Evolutionary conservation across 108 stramenopile genomes (phyloP).

Genomic region (Skeletonema marinoi): DNA sequence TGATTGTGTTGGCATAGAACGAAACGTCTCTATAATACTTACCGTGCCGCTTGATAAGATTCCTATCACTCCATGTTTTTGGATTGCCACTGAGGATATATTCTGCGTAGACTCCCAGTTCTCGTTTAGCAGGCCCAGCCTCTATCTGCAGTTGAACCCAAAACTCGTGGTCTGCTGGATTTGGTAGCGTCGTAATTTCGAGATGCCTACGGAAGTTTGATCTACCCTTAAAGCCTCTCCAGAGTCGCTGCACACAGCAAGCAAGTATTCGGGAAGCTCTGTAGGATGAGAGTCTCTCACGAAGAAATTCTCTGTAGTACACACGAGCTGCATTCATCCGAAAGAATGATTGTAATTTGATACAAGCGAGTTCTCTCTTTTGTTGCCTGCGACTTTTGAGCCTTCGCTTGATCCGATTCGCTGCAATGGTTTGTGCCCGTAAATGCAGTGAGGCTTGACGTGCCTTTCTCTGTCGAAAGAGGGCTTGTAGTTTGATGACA

Average conservation of each 20-base stretch:
- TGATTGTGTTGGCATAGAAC: constrained; percentile 48
- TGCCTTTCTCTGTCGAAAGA: constrained; percentile 32
- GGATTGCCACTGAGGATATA: constrained; percentile 35
- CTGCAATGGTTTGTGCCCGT: constrained; percentile 19
- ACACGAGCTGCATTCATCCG: constrained; percentile 14
- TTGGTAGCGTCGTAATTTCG: constrained; percentile 33
- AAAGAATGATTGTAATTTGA: constrained; percentile 30
- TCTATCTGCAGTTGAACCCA: constrained; percentile 37
- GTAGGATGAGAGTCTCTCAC: constrained; percentile 35
- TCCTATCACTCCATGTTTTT: constrained; percentile 27
- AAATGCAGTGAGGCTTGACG: not conserved
- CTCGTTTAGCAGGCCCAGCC: constrained; percentile 35
- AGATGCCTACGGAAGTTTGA: constrained; percentile 1
- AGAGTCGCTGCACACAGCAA: constrained; percentile 19
- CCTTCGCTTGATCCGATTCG: constrained; percentile 39
- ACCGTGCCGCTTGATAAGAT: constrained; percentile 22
- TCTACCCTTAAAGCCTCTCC: constrained; percentile 40
- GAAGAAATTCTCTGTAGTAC: constrained; percentile 19
- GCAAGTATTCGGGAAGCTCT: constrained; percentile 27
- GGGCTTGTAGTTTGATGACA: constrained; percentile 29
- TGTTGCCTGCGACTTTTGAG: constrained; percentile 12
- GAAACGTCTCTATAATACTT: constrained; percentile 30
- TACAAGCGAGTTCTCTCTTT: constrained; percentile 16
- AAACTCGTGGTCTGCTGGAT: constrained; percentile 35
- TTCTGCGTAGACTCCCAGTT: constrained; percentile 37